These are phyloP conservation scores for Cryphonectria nitschkei DNA, from an alignment of 2,329 filamentous ascomycete species.

Conservation along the genomic window DNA sequence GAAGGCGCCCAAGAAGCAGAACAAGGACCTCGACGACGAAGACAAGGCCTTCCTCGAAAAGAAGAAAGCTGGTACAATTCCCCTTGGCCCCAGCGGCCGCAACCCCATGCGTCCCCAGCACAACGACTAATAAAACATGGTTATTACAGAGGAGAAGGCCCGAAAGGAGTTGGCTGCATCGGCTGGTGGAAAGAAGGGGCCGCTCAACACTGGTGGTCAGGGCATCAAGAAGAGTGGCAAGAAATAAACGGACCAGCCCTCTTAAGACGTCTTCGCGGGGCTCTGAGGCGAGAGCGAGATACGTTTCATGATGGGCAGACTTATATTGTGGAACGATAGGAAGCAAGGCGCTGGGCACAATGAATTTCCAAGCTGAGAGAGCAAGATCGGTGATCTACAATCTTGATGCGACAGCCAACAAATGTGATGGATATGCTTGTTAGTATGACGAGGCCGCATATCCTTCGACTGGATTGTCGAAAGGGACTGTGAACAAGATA, in stretches of 20 bases:
- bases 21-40: conserved; percentile 84
- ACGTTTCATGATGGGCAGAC: conserved; percentile 23
- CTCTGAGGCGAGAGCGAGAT: conserved; percentile 7
- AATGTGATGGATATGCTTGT: neutral
- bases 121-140: conserved; percentile 30
- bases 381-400: conserved; percentile 1
- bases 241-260: conserved; percentile 64
- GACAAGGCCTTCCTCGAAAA: conserved; percentile 82
- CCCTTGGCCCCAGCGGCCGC: neutral
- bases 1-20: conserved; percentile 86
- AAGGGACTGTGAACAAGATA: neutral
- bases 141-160: conserved; percentile 72
- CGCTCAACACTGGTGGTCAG: conserved; percentile 79
- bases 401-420: neutral
- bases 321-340: conserved; percentile 11
- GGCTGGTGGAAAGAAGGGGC: conserved; percentile 88
- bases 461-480: neutral
- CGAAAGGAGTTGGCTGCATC: conserved; percentile 83
- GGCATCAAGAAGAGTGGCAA: conserved; percentile 99
- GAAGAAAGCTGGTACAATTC: conserved; percentile 74
- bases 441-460: neutral
- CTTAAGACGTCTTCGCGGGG: neutral
- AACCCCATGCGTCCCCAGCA: conserved; percentile 14
- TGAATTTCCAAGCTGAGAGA: conserved; percentile 19
- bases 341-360: conserved; percentile 31